These are phyloP conservation scores for Kickxella alabastrina DNA, from an alignment of 192 early-diverging fungal genomes.

Conservation along the genomic window DNA sequence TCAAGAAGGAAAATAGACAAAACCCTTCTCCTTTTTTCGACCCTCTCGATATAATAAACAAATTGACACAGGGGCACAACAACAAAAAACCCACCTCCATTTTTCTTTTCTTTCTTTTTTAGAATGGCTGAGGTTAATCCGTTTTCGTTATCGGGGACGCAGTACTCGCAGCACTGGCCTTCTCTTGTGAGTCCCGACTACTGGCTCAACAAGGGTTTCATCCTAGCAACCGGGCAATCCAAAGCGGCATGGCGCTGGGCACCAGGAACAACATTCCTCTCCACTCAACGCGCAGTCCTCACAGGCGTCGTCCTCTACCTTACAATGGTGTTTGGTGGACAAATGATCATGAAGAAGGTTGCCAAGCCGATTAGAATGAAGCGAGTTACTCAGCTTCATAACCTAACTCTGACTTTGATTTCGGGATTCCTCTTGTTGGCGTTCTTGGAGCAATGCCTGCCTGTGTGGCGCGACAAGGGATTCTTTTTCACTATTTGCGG, in stretches of 20 bases:
- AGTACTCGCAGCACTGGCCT: slow-evolving; percentile 53
- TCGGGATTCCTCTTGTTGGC: slow-evolving; percentile 71
- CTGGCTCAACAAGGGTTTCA: slow-evolving; percentile 52
- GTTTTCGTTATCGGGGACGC: slow-evolving; percentile 50
- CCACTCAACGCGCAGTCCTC: slow-evolving; percentile 50
- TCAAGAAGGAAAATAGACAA: too few species aligned
- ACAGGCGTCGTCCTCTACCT: slow-evolving; percentile 61
- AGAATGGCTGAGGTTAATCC: slow-evolving; percentile 44
- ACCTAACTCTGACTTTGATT: slow-evolving; percentile 69
- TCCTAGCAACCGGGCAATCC: slow-evolving; percentile 44
- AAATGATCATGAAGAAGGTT: slow-evolving; percentile 61
- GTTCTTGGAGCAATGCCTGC: slow-evolving; percentile 76
- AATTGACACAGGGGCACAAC: too few species aligned
- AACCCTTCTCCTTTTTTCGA: not conserved
- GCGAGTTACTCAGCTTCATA: slow-evolving; percentile 75
- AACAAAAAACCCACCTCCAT: not conserved
- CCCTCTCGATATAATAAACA: not conserved
- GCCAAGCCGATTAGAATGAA: slow-evolving; percentile 54
- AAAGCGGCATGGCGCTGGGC: slow-evolving; percentile 53
- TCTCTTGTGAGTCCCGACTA: slow-evolving; percentile 53
- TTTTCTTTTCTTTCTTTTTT: slow-evolving; percentile 5
- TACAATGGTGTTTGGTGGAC: slow-evolving; percentile 77
- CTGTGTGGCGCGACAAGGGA: slow-evolving; percentile 65
- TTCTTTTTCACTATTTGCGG: slow-evolving; percentile 72
- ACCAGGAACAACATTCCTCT: slow-evolving; percentile 47